A percentile compares a stretch with the other conserved stretches of the same genome.
phyloP scores from a whole-genome alignment of 2,329 filamentous ascomycete genomes.

The Fusarium poae region DNA sequence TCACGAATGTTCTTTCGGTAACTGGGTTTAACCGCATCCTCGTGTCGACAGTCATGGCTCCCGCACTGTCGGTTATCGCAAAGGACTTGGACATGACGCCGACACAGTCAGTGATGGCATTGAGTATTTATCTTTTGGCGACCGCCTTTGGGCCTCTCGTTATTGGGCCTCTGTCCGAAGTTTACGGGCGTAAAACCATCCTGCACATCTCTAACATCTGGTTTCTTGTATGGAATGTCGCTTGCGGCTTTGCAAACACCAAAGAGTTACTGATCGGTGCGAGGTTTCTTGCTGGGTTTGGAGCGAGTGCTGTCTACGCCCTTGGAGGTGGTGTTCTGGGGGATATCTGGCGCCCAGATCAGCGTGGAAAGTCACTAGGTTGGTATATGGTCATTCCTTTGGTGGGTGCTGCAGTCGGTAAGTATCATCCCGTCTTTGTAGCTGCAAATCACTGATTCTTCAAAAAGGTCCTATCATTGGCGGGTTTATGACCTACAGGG shows the following conservation, averaged over 20 bases:
- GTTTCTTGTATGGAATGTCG: conserved; percentile 65
- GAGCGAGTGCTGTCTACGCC: conserved; percentile 60
- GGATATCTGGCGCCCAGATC: conserved; percentile 61
- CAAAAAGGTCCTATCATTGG: conserved; percentile 54
- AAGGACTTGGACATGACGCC: conserved; percentile 64
- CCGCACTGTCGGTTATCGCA: conserved; percentile 63
- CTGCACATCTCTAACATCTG: conserved; percentile 61
- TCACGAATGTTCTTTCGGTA: conserved; percentile 62
- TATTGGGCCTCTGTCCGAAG: conserved; percentile 61
- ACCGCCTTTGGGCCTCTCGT: conserved; percentile 60
- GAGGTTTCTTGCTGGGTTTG: conserved; percentile 63
- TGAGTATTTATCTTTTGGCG: conserved; percentile 60
- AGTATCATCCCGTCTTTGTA: background rate
- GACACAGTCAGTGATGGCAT: conserved; percentile 61
- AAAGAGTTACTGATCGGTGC: conserved; percentile 59
- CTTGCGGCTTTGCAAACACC: conserved; percentile 58
- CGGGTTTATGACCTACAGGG: conserved; percentile 54
- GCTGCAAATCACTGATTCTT: background rate
- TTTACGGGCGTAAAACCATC: conserved; percentile 60
- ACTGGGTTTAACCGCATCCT: conserved; percentile 66
- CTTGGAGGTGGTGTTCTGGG: conserved; percentile 62
- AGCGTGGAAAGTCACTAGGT: conserved; percentile 58
- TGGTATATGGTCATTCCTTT: conserved; percentile 57
- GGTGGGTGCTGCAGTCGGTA: conserved; percentile 56
- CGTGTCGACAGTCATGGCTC: conserved; percentile 66